Evolutionary conservation across 2,329 filamentous ascomycete genomes (phyloP).

Genomic region (Canariomyces notabilis): DNA sequence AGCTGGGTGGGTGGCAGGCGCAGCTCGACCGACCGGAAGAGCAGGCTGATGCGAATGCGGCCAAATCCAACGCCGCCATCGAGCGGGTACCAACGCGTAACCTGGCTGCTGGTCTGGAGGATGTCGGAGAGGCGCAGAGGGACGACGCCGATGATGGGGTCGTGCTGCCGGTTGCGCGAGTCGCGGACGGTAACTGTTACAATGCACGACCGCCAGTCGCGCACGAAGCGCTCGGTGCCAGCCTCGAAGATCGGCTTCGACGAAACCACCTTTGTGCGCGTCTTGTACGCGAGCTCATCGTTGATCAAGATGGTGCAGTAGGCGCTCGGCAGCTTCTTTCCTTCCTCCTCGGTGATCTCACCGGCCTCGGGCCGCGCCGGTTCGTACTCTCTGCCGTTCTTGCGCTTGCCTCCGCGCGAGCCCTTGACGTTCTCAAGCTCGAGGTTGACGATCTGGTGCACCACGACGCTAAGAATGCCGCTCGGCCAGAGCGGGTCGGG

Average conservation of each 20-base stretch:
- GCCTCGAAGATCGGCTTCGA: slow-evolving; percentile 97
- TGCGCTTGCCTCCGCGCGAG: slow-evolving; percentile 59
- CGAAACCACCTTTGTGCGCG: slow-evolving; percentile 87
- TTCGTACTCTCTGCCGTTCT: slow-evolving; percentile 82
- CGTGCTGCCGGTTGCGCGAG: slow-evolving; percentile 82
- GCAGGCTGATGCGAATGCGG: slow-evolving; percentile 76
- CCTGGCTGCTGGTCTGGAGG: slow-evolving; percentile 79
- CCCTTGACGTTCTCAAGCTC: slow-evolving; percentile 90
- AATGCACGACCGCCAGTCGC: slow-evolving; percentile 86
- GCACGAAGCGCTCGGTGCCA: slow-evolving; percentile 85
- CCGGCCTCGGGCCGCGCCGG: slow-evolving; percentile 77
- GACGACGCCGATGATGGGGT: slow-evolving; percentile 89
- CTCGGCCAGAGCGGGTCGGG: slow-evolving; percentile 96
- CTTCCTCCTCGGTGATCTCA: slow-evolving; percentile 79
- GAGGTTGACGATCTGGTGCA: slow-evolving; percentile 93
- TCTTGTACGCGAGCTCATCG: slow-evolving; percentile 84
- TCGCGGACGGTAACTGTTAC: slow-evolving; percentile 87
- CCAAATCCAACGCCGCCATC: slow-evolving; percentile 93
- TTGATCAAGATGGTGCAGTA: slow-evolving; percentile 93
- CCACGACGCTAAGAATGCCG: slow-evolving; percentile 76
- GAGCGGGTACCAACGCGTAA: slow-evolving; percentile 91
- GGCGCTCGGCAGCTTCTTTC: slow-evolving; percentile 74
- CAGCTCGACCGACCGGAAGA: slow-evolving; percentile 87
- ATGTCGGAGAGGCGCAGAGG: slow-evolving; percentile 83
- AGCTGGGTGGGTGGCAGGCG: slow-evolving; percentile 78